Evolutionary conservation across 192 early-diverging fungal genomes (phyloP).

Genomic region (Helicostylum pulchrum): DNA sequence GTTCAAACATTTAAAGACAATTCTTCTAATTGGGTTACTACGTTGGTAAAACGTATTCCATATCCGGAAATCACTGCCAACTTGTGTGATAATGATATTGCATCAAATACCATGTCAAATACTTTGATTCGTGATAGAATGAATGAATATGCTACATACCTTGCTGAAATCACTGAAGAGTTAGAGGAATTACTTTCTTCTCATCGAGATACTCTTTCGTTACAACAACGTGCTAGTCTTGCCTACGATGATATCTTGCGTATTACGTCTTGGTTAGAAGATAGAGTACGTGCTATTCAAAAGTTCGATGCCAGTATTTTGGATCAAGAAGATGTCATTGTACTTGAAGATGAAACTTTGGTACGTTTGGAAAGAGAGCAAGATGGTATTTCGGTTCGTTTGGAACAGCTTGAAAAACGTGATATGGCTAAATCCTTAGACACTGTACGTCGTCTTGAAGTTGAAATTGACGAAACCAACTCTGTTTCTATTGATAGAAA

Average conservation of each 20-base stretch:
- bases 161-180: slow-evolving; percentile 25
- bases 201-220: slow-evolving; percentile 28
- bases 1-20: slow-evolving; percentile 20
- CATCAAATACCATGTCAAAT: slow-evolving; percentile 23
- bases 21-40: slow-evolving; percentile 11
- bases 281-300: slow-evolving; percentile 12
- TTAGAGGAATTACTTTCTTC: slow-evolving; percentile 24
- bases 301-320: slow-evolving; percentile 9
- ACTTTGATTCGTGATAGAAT: slow-evolving; percentile 20
- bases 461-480: slow-evolving; percentile 28
- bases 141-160: slow-evolving; percentile 14
- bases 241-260: slow-evolving; percentile 31
- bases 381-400: slow-evolving; percentile 16
- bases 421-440: slow-evolving; percentile 23
- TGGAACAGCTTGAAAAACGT: slow-evolving; percentile 23
- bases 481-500: slow-evolving; percentile 31
- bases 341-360: slow-evolving; percentile 18
- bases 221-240: slow-evolving; percentile 28
- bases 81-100: slow-evolving; percentile 8
- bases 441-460: slow-evolving; percentile 20
- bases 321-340: slow-evolving; percentile 3
- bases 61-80: slow-evolving; percentile 13
- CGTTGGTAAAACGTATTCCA: slow-evolving; percentile 1
- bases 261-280: slow-evolving; percentile 30
- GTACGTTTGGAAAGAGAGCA: slow-evolving; percentile 26